Evolutionary conservation across 2,329 filamentous ascomycete genomes (phyloP).

Genomic region (Xylariaceae sp.): DNA sequence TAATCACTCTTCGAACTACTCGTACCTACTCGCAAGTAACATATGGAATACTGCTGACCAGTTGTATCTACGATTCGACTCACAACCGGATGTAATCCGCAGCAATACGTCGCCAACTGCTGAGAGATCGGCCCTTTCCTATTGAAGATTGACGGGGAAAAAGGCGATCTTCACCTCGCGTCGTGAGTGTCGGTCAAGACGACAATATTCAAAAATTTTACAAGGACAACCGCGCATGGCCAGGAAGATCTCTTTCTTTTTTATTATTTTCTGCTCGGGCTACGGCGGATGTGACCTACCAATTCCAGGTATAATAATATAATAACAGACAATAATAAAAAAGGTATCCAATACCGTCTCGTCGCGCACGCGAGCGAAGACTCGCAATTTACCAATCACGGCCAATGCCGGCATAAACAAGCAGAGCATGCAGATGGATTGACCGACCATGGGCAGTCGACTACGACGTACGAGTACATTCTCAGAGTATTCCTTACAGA

Average conservation of each 20-base stretch:
- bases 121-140: neutral
- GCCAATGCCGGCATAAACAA: constrained; percentile 14
- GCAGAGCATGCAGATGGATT: constrained; percentile 10
- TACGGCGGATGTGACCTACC: constrained; percentile 21
- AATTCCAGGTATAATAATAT: constrained; percentile 6
- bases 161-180: constrained; percentile 10
- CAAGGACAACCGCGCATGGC: too few relatives aligned
- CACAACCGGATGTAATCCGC: neutral
- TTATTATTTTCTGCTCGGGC: constrained; percentile 14
- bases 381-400: constrained; percentile 21
- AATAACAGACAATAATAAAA: too few relatives aligned
- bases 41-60: too few relatives aligned
- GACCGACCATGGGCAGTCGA: constrained; percentile 15
- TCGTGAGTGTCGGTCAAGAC: neutral
- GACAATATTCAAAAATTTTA: neutral
- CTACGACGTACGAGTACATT: neutral
- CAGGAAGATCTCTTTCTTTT: constrained; percentile 5
- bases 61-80: neutral
- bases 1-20: too few relatives aligned
- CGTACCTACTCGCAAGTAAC: too few relatives aligned
- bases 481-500: too few relatives aligned
- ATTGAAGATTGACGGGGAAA: constrained; percentile 2
- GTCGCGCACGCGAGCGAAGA: constrained; percentile 14
- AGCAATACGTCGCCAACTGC: neutral
- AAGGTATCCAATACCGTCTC: constrained; percentile 13